A percentile compares a stretch with the other conserved stretches of the same genome.
phyloP scores from a whole-genome alignment of 23 red algal genomes.

The Gracilaria vermiculophylla region DNA sequence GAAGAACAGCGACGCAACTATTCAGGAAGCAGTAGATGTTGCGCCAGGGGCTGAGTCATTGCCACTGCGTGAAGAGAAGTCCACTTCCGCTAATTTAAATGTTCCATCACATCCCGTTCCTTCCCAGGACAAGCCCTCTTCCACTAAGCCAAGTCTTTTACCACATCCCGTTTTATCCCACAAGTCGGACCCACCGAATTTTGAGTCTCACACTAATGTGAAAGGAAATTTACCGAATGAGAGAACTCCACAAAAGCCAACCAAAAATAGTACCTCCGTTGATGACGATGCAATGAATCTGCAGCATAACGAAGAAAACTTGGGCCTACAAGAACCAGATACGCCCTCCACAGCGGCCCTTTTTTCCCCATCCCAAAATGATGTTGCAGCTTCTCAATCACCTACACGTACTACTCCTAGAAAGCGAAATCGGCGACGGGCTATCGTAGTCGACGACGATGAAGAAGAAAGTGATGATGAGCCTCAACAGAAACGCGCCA shows the following conservation, averaged over 20 bases:
- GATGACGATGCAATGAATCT: not conserved
- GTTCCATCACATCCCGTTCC: not conserved
- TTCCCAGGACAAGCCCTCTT: not conserved
- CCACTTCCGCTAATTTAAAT: not conserved
- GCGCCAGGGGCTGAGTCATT: not conserved
- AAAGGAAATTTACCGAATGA: not conserved
- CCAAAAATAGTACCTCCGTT: not conserved
- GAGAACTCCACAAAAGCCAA: not conserved
- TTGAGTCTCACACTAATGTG: not conserved
- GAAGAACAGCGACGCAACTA: not conserved
- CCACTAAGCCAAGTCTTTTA: no score
- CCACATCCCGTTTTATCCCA: no score
- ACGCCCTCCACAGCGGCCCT: not conserved
- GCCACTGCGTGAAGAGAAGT: not conserved
- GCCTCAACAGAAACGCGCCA: not conserved
- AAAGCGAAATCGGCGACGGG: not conserved
- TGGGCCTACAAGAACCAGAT: not conserved
- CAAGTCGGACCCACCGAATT: not conserved
- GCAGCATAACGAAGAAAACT: not conserved
- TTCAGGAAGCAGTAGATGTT: not conserved
- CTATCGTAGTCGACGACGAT: slow-evolving; percentile 8
- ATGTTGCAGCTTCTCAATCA: not conserved
- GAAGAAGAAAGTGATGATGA: slow-evolving; percentile 12
- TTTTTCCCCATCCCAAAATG: slow-evolving; percentile 6
- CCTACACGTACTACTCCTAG: not conserved